Base-by-base conservation (phyloP, 2,329 filamentous ascomycete species). In the Dendrostoma leiphaemia region DNA sequence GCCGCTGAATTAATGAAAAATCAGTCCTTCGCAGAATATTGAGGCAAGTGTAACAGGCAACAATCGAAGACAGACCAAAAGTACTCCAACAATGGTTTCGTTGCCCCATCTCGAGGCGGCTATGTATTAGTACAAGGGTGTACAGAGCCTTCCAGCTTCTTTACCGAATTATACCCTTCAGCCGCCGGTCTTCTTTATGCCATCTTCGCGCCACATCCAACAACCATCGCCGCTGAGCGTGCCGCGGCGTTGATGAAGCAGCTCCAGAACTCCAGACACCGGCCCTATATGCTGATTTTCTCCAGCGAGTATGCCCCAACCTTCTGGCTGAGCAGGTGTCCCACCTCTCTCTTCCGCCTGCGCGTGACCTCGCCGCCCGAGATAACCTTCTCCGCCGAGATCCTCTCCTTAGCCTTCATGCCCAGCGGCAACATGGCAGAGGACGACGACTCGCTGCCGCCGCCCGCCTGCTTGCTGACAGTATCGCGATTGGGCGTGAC, bases 221-320 rank as follows among this genome's bases (percentile, higher is more conserved):
- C 45, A 4, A 12, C 24, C 24, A 40, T 35, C 35, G 24, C 34
- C 26, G 23, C 19, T 43, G 38, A 38, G 17, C 47, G 40, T 8
- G 47, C 48, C 29, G 53, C 54, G 17, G 15, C 44, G n/a, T n/a
- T n/a, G n/a, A n/a, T n/a, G n/a, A n/a, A 55, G 37, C 45, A 28
- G 9, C 13, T 12, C 29, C 10, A 10, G 17, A 28, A 17, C 38
- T 15, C 45, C n/a, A 41, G 19, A 6, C 54, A 61, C 53, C 58
- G 56, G 60, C 65, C 57, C 74, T 78, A 90, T 63, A 91, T 75
- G 49, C 80, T 71, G 62, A 96, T 85, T 71, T 84, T 83, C 74
- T 96, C 91, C 61, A 93, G 80, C 44, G 89, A 90, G 73, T 97
- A 96, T 61, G 86, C 84, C 53, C 88, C 89, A 58, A 92, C 87